A percentile compares a stretch with the other conserved stretches of the same genome.
Evolutionary conservation across 2,329 filamentous ascomycete species (phyloP).

Genomic region (Talaromyces sp.): DNA sequence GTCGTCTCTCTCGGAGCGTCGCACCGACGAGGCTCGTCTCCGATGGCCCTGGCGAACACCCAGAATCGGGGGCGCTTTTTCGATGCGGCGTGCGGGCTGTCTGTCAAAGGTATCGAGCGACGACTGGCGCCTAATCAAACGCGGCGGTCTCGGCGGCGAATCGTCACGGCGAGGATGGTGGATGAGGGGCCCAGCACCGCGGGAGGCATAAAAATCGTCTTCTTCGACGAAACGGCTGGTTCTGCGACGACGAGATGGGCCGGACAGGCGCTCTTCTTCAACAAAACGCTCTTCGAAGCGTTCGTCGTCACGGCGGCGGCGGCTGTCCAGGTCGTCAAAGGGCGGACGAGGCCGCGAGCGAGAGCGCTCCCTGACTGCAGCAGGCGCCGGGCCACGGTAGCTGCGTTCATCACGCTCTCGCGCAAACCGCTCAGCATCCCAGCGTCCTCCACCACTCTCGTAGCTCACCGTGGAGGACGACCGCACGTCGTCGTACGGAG

Average conservation of each 20-base stretch:
- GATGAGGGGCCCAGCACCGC: conserved; percentile 44
- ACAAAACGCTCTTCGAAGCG: conserved; percentile 32
- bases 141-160: conserved; percentile 55
- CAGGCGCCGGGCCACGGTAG: conserved; percentile 24
- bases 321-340: conserved; percentile 1
- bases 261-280: conserved; percentile 38
- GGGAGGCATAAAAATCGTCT: conserved; percentile 34
- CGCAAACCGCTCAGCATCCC: conserved; percentile 37
- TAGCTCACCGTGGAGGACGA: conserved; percentile 20
- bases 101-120: conserved; percentile 89
- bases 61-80: conserved; percentile 34
- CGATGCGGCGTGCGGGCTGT: conserved; percentile 54
- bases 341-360: conserved; percentile 6
- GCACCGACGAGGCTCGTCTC: conserved; percentile 47
- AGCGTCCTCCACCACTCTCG: conserved; percentile 25
- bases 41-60: conserved; percentile 30
- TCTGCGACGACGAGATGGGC: conserved; percentile 31
- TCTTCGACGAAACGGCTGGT: conserved; percentile 35
- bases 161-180: conserved; percentile 54
- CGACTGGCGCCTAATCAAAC: conserved; percentile 72
- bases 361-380: conserved; percentile 16
- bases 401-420: conserved; percentile 39
- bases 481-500: conserved; percentile 30
- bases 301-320: conserved; percentile 1
- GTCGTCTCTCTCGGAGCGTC: conserved; percentile 53